Percentiles rank a stretch among this genome's conserved stretches.
Conservation (phyloP, 2,329 filamentous ascomycete genomes). For the Exserohilum turcica region DNA sequence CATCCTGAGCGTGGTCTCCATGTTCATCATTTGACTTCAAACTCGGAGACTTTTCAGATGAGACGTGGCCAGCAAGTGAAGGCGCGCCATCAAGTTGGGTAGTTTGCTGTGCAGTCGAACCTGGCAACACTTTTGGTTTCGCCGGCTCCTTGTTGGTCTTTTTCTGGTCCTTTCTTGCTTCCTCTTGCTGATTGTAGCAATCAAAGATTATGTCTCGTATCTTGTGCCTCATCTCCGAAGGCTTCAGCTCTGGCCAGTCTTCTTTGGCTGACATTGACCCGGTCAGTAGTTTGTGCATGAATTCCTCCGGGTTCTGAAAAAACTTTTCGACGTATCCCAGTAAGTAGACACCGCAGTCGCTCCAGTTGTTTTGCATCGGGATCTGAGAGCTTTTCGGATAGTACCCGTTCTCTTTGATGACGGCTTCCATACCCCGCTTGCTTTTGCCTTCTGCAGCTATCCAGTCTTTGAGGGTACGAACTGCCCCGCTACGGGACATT, state of each 20-base stretch:
- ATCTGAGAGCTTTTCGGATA: conserved; percentile 69
- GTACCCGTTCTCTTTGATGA: conserved; percentile 60
- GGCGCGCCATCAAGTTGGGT: background rate
- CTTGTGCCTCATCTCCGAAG: conserved; percentile 64
- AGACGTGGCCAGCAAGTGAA: background rate
- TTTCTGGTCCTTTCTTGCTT: conserved; percentile 14
- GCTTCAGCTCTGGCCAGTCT: conserved; percentile 61
- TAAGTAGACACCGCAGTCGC: conserved; percentile 87
- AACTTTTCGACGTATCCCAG: conserved; percentile 86
- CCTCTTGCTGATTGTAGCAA: conserved; percentile 59
- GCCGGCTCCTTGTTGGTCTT: conserved; percentile 19
- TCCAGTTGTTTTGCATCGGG: conserved; percentile 80
- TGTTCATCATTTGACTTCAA: background rate
- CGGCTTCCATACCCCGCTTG: conserved; percentile 61
- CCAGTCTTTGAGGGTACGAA: conserved; percentile 75
- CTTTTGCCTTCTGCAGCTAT: conserved; percentile 71
- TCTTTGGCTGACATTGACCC: conserved; percentile 63
- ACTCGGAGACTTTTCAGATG: background rate
- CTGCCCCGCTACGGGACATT: conserved; percentile 61
- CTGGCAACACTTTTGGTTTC: conserved; percentile 2
- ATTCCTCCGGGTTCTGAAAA: conserved; percentile 72
- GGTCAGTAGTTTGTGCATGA: conserved; percentile 69
- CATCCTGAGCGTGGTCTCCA: background rate
- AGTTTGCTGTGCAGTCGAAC: background rate
- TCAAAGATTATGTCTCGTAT: conserved; percentile 70